These are phyloP conservation scores for Anthostomella pinea DNA, from an alignment of 2,329 filamentous ascomycete species.

Conservation along the genomic window DNA sequence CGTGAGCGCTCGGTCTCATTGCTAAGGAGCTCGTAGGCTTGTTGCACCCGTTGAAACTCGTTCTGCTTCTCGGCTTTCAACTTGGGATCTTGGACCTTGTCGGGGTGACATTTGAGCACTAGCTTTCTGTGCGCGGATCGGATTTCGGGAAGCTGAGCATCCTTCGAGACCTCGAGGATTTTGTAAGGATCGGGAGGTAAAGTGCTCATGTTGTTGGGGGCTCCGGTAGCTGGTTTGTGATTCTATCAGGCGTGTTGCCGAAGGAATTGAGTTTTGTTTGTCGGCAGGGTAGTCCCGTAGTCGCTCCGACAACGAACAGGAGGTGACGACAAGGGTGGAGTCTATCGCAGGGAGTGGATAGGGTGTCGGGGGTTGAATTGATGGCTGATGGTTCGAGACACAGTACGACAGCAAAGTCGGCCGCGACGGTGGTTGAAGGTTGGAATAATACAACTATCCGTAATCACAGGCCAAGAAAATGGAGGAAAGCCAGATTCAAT, in stretches of 20 bases:
- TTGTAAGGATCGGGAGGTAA: slow-evolving; percentile 73
- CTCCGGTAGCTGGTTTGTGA: slow-evolving; percentile 11
- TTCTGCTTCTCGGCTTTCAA: slow-evolving; percentile 76
- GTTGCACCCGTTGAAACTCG: slow-evolving; percentile 88
- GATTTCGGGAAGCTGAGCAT: slow-evolving; percentile 69
- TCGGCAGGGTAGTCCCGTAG: no score
- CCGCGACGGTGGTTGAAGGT: no score
- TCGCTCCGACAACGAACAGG: no score
- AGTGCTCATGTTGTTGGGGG: slow-evolving; percentile 43
- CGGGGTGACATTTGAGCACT: slow-evolving; percentile 83
- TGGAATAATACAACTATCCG: no score
- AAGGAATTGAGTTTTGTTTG: slow-evolving; percentile 5
- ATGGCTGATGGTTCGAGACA: no score
- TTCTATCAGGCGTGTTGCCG: no score
- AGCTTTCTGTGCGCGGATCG: slow-evolving; percentile 80
- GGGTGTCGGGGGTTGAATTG: no score
- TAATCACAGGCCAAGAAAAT: no score
- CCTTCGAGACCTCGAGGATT: slow-evolving; percentile 68
- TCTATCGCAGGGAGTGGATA: no score
- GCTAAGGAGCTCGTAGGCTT: slow-evolving; percentile 86
- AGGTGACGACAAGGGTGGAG: no score
- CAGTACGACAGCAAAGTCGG: no score
- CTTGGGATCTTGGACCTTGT: slow-evolving; percentile 79
- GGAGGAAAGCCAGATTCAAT: slow-evolving; percentile 31
- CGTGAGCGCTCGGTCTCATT: slow-evolving; percentile 69